phyloP scores from a whole-genome alignment of 2,329 filamentous ascomycete species.

The Tolypocladium amazonense region DNA sequence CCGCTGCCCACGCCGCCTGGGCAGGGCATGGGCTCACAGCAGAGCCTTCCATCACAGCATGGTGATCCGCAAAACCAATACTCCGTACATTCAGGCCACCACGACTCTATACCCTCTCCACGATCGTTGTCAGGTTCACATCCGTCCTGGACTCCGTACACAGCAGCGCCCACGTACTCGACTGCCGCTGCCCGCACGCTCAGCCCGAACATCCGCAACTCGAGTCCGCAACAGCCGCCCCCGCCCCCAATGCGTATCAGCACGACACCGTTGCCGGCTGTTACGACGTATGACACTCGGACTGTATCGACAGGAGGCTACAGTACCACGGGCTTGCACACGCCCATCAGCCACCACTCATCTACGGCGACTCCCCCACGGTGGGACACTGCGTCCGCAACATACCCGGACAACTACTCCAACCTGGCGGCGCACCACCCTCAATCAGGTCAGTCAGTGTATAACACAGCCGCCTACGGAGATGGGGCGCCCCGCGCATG shows the following conservation, averaged over 20 bases:
- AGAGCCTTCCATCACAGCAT: conserved; percentile 15
- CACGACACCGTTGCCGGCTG: conserved; percentile 26
- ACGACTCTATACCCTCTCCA: conserved; percentile 41
- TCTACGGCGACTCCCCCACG: conserved; percentile 25
- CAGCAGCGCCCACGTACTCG: conserved; percentile 21
- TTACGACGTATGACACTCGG: conserved; percentile 28
- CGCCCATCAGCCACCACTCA: conserved; percentile 26
- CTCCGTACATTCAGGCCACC: conserved; percentile 31
- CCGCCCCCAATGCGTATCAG: conserved; percentile 24
- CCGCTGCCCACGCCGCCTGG: conserved; percentile 36
- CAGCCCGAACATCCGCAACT: conserved; percentile 22
- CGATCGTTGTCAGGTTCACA: conserved; percentile 38
- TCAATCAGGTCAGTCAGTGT: conserved; percentile 24
- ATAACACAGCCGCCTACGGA: conserved; percentile 29
- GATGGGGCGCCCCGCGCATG: conserved; percentile 32
- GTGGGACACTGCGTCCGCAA: conserved; percentile 29
- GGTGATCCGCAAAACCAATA: conserved; percentile 24
- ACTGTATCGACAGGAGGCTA: conserved; percentile 23
- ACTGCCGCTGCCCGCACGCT: conserved; percentile 29
- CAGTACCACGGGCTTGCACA: conserved; percentile 27
- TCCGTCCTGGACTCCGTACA: conserved; percentile 38
- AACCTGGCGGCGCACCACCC: conserved; percentile 25
- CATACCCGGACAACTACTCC: conserved; percentile 27
- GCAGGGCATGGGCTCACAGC: conserved; percentile 19
- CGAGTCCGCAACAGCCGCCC: conserved; percentile 22